Base-by-base conservation (phyloP, 805 yeast genomes). In the Zygoascus bituminiphila region DNA sequence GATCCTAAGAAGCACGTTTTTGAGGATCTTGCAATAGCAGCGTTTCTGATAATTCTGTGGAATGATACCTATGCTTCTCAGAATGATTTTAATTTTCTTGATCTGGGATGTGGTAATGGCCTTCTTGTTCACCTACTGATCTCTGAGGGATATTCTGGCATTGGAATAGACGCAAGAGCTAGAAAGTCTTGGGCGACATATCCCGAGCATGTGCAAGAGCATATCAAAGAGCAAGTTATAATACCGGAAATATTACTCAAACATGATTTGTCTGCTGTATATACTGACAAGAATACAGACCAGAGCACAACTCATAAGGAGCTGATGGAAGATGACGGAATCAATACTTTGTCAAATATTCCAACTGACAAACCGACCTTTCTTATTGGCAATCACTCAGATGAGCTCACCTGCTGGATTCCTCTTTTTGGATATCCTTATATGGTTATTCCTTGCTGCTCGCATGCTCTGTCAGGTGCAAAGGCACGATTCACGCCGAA, bases 21-120 rank as follows among this genome's bases (percentile, higher is more conserved):
- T 68, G 98, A 91, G 69, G 98, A 91, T 63, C 77, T 91, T 46
- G 94, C 96, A 2, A 89, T 91, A 56, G 97, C 97, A 0, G 95
- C 97, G 0, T 91, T 91, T 57, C 70, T 91, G 52, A 85, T 91
- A 23, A 95, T 87, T 66, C 72, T 86, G 31, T 91, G 98, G 98
- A 65, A 65, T 6, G 69, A 73, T 42, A 72, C 76, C 41, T 76
- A 75, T 54, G 65, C 66, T 20, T 54, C 59, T 9, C 55, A 63
- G 29, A 57, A 61, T 4, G 67, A 67, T 3, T 79, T 84, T 57
- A 82, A 81, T 57, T 91, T 89, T 62, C 74, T 91, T 54, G 98
- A 91, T 67, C 64, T 91, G 47, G 98, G 98, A 0, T 91, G 98
- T 68, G 98, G 98, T 5, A 91, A 91, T 66, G 98, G 98, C 7